Base-by-base conservation (phyloP, 2,329 filamentous ascomycete species). In the Daldinia eschscholtzii region DNA sequence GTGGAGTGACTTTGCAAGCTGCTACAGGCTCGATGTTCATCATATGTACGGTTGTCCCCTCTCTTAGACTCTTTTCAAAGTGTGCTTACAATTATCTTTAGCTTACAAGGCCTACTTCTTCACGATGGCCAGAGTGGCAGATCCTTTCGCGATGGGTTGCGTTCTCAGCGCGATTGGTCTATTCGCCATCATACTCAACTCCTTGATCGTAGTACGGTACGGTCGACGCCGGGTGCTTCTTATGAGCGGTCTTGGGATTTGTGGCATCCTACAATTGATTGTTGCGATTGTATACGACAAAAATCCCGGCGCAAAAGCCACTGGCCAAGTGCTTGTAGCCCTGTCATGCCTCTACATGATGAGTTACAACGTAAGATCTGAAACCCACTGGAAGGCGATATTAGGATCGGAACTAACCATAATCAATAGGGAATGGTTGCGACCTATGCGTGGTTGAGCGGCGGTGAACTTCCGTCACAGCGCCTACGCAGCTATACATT, bases 61-160 rank as follows among this genome's bases (percentile, higher is more conserved):
- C 4, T 39, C 28, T 39, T 33, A 7, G 20, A 15, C 39, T 15
- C 12, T 41, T 26, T 33, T 26, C 39, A 44, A 44, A 15, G 15
- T 3, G 0, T 46, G 12, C 57, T 66, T 20, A 66, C 30, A 12
- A 10, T 44, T 39, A n/a, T 76, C 18, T 12, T 75, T 41, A 84
- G 83, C 82, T 1, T 84, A 83, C 71, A 79, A 80, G 46, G 85
- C 85, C 6, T 87, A 87, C 76, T 87, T 87, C 79, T 85, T 87
- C 75, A 80, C 83, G 66, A 86, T 87, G 83, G 84, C 84, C 20
- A 79, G 81, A 44, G 83, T 87, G 13, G 76, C 80, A 6, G 79
- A 84, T 52, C 81, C 84, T 6, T 87, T 87, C 73, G 82, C 82
- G 65, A 87, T 86, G 79, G 80, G 81, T 61, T 85, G 83, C 71